Percentiles rank a stretch among this genome's conserved stretches.
Evolutionary conservation across 2,329 filamentous ascomycete genomes (phyloP).

Genomic region (Colletotrichum sp.): DNA sequence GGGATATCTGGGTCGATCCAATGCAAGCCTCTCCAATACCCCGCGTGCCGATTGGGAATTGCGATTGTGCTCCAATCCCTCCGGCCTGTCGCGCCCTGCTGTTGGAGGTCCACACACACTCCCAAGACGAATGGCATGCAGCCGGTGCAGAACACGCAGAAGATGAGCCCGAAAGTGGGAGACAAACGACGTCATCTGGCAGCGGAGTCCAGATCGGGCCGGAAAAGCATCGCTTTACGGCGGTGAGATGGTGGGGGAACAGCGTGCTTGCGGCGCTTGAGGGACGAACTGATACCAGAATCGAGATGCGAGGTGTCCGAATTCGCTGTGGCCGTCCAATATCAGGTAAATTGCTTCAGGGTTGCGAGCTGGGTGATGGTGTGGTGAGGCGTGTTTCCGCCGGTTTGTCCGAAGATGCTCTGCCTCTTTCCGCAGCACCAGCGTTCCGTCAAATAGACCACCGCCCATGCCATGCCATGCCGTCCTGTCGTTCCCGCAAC

Average conservation of each 20-base stretch:
- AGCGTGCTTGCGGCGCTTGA: background rate
- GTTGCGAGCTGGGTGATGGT: background rate
- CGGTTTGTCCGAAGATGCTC: background rate
- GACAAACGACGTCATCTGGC: slow-evolving; percentile 14
- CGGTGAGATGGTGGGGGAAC: background rate
- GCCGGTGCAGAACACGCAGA: slow-evolving; percentile 5
- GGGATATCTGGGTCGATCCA: slow-evolving; percentile 18
- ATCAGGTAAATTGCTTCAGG: background rate
- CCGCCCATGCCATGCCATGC: background rate
- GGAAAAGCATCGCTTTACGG: background rate
- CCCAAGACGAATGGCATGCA: background rate
- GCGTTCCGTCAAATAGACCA: background rate
- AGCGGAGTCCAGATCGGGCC: background rate
- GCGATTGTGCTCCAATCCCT: background rate
- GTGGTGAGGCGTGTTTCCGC: background rate
- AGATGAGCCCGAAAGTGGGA: background rate
- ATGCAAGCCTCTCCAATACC: slow-evolving; percentile 21
- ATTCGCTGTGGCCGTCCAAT: background rate
- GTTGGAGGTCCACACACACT: slow-evolving; percentile 16
- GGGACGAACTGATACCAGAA: background rate
- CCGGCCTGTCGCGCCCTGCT: background rate
- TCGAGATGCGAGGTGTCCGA: background rate
- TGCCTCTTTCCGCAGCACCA: background rate
- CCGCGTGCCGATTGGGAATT: slow-evolving; percentile 21
- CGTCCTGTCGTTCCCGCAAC: background rate